These are phyloP conservation scores for Penicillium expansum DNA, from an alignment of 2,329 filamentous ascomycete genomes.

Conservation along the genomic window DNA sequence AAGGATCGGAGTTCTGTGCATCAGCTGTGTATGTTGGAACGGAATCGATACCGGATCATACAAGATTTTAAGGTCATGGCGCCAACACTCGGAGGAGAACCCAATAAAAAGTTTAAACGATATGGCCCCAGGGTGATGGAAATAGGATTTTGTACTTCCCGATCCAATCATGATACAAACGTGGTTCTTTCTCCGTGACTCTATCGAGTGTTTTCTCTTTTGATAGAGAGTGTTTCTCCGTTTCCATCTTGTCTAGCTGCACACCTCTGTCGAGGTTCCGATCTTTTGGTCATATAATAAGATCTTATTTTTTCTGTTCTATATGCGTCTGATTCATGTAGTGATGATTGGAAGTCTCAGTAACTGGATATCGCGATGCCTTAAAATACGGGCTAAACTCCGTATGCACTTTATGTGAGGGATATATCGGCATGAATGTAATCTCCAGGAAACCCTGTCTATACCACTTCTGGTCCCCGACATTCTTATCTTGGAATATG, in stretches of 20 bases:
- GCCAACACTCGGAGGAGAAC: slow-evolving; percentile 28
- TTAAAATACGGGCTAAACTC: neutral
- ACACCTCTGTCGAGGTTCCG: neutral
- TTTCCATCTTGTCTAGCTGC: slow-evolving; percentile 1
- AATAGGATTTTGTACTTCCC: slow-evolving; percentile 26
- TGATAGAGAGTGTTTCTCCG: slow-evolving; percentile 2
- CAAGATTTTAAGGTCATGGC: slow-evolving; percentile 29
- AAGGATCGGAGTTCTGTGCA: slow-evolving; percentile 38
- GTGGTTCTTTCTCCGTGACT: slow-evolving; percentile 25
- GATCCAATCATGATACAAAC: slow-evolving; percentile 29
- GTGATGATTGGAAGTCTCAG: neutral
- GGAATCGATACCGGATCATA: slow-evolving; percentile 30
- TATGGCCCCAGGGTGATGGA: slow-evolving; percentile 24
- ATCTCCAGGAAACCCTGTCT: neutral
- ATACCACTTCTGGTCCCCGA: slow-evolving; percentile 3
- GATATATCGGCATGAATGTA: neutral
- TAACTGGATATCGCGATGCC: too few species aligned
- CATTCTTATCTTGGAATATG: neutral
- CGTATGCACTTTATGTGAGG: neutral
- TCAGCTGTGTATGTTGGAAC: slow-evolving; percentile 28
- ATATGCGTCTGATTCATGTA: neutral
- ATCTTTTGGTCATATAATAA: slow-evolving; percentile 4
- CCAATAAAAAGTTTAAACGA: slow-evolving; percentile 31
- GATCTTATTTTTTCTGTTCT: neutral
- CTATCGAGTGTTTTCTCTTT: slow-evolving; percentile 3